Conservation (phyloP, 495 filamentous ascomycete genomes). For the Aspergillus ellipticus region DNA sequence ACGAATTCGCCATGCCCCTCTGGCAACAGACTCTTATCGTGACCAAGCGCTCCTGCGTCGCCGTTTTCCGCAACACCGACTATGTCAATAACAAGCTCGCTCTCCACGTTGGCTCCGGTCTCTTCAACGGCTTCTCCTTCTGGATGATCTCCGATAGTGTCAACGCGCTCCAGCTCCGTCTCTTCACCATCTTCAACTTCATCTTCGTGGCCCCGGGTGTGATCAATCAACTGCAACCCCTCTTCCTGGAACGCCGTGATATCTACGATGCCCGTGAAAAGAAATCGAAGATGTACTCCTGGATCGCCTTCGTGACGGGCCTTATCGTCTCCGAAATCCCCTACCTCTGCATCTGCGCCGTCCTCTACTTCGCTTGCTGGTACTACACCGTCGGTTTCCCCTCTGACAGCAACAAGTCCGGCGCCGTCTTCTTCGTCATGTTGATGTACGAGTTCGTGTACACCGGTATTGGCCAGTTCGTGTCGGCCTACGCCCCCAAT, state of each 20-base stretch:
- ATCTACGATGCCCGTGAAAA: slow-evolving; percentile 53
- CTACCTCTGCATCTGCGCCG: slow-evolving; percentile 49
- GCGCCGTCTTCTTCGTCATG: slow-evolving; percentile 54
- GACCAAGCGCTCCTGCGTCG: slow-evolving; percentile 52
- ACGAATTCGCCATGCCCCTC: slow-evolving; percentile 58
- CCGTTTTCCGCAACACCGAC: slow-evolving; percentile 58
- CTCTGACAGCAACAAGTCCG: slow-evolving; percentile 42
- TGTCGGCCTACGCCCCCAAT: slow-evolving; percentile 56
- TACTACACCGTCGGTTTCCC: slow-evolving; percentile 51
- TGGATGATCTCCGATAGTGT: slow-evolving; percentile 36
- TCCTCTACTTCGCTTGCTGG: slow-evolving; percentile 50
- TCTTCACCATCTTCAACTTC: slow-evolving; percentile 52
- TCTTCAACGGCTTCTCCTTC: slow-evolving; percentile 46
- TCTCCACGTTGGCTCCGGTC: slow-evolving; percentile 33
- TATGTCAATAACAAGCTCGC: slow-evolving; percentile 65
- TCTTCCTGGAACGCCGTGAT: slow-evolving; percentile 51
- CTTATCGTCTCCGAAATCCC: slow-evolving; percentile 54
- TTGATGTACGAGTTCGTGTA: slow-evolving; percentile 55
- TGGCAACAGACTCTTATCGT: slow-evolving; percentile 55
- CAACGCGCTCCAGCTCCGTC: slow-evolving; percentile 27
- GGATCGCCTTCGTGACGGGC: slow-evolving; percentile 50
- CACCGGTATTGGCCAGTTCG: slow-evolving; percentile 59
- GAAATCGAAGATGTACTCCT: slow-evolving; percentile 54
- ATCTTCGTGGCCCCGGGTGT: slow-evolving; percentile 50
- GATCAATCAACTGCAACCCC: slow-evolving; percentile 50